phyloP scores from a whole-genome alignment of 176 grass and related monocot genomes.

The Urochloa ruziziensis region DNA sequence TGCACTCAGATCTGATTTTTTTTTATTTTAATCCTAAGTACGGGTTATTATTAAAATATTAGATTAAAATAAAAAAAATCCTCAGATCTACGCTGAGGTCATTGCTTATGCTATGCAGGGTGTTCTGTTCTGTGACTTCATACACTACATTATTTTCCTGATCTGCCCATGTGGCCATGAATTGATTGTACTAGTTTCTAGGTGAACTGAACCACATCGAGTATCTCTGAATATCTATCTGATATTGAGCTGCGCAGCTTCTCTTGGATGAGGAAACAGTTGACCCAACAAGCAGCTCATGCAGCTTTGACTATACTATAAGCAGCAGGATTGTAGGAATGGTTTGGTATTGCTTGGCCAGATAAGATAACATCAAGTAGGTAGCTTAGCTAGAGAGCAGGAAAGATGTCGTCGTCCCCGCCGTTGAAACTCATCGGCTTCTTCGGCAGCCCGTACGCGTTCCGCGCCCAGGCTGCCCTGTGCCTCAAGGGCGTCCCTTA shows the following conservation, averaged over 20 bases:
- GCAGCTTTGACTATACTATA: not conserved
- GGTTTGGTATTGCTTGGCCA: not conserved
- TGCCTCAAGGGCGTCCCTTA: slow-evolving; percentile 48
- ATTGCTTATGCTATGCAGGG: not conserved
- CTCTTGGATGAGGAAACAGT: too few species aligned
- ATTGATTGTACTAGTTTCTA: too few species aligned
- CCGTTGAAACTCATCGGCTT: slow-evolving; percentile 47
- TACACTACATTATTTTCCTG: not conserved
- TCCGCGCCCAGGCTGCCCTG: slow-evolving; percentile 38
- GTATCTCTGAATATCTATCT: too few species aligned
- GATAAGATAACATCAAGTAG: not conserved
- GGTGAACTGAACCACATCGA: too few species aligned
- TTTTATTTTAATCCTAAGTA: too few species aligned
- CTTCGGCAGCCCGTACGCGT: slow-evolving; percentile 43
- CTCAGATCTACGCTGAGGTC: not conserved
- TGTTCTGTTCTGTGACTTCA: not conserved
- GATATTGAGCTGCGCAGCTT: too few species aligned
- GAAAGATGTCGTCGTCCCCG: not conserved
- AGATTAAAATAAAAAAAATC: too few species aligned
- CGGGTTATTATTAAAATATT: too few species aligned
- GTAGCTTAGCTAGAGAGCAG: not conserved
- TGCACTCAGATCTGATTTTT: too few species aligned
- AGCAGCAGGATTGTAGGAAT: not conserved
- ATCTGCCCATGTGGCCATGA: slow-evolving; percentile 1
- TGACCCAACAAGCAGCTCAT: not conserved